Evolutionary conservation across 2,329 filamentous ascomycete genomes (phyloP).

Genomic region (Aureobasidium lini): DNA sequence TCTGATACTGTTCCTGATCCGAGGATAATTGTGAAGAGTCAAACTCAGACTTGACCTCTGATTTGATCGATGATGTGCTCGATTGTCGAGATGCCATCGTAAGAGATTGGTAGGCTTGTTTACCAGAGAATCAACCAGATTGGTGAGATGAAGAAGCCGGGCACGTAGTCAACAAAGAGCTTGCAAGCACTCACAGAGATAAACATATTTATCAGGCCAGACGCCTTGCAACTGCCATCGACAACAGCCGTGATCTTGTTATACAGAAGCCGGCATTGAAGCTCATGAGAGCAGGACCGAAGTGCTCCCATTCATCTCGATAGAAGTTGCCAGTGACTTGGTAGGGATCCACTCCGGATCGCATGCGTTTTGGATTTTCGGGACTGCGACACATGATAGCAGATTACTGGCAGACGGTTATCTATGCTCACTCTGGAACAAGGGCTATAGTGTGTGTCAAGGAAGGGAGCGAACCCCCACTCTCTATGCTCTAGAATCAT

Average conservation of each 20-base stretch:
- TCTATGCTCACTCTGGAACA: no score
- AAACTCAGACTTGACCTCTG: neutral
- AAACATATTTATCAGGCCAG: neutral
- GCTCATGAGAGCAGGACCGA: neutral
- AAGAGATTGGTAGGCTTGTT: no score
- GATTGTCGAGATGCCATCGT: neutral
- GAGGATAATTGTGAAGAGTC: neutral
- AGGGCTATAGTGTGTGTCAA: no score
- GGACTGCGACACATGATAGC: neutral
- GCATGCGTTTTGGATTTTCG: neutral
- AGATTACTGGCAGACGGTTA: neutral
- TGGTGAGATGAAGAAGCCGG: no score
- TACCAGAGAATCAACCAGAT: neutral
- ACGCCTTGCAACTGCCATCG: neutral
- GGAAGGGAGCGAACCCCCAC: no score
- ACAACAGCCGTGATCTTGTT: neutral
- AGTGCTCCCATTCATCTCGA: conserved; percentile 2
- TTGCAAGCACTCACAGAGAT: neutral
- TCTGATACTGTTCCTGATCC: neutral
- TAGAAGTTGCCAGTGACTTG: conserved; percentile 3
- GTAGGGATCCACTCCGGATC: neutral
- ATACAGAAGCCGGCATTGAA: neutral
- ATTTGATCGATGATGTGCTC: neutral
- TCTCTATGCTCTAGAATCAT: no score
- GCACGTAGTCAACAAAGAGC: no score